phyloP scores from a whole-genome alignment of 345 rosid genomes.

The Linum trigynum region DNA sequence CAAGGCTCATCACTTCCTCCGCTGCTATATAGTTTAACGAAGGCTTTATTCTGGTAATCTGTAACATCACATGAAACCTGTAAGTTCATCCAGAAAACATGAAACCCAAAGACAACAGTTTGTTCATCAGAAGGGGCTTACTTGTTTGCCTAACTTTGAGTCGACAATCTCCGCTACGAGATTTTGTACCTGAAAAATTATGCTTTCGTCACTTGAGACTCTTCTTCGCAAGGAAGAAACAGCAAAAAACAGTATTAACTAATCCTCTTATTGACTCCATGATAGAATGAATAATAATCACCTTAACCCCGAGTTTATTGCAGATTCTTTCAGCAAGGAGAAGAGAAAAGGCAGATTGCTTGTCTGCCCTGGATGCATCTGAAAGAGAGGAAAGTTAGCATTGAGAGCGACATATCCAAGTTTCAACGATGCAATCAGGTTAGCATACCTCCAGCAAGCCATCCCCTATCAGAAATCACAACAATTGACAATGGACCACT shows the following conservation, averaged over 20 bases:
- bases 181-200: conserved; percentile 61
- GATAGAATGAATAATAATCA: conserved; percentile 9
- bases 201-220: conserved; percentile 5
- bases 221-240: background rate
- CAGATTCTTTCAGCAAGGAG: conserved; percentile 92
- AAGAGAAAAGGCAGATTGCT: conserved; percentile 79
- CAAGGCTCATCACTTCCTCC: conserved; percentile 96
- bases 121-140: conserved; percentile 19
- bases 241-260: background rate
- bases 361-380: conserved; percentile 93
- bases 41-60: conserved; percentile 81
- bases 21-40: conserved; percentile 78
- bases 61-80: conserved; percentile 17
- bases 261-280: background rate
- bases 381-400: conserved; percentile 19
- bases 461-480: conserved; percentile 77
- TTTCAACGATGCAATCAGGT: conserved; percentile 4
- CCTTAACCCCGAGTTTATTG: conserved; percentile 74
- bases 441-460: conserved; percentile 68
- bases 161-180: conserved; percentile 87
- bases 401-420: conserved; percentile 4
- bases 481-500: conserved; percentile 62
- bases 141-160: conserved; percentile 92
- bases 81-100: background rate
- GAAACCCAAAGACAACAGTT: background rate